Evolutionary conservation across 1,284 basidiomycete genomes (phyloP), one percentile per base, ranked within the genome.

Genomic region (Moniliella sp.): DNA sequence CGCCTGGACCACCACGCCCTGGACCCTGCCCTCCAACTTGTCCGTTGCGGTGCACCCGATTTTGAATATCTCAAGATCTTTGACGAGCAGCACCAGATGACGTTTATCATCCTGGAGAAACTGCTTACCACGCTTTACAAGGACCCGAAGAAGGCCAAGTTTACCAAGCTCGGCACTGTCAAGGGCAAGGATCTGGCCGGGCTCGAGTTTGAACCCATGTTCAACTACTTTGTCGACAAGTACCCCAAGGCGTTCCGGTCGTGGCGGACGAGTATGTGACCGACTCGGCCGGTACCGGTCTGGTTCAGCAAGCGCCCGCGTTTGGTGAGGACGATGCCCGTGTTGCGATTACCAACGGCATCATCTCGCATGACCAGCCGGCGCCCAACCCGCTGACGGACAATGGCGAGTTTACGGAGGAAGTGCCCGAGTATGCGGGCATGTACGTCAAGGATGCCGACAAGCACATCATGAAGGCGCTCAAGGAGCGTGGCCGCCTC

Each of bases 241-340:
- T 97, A 74, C 61, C 77, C 84, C 61, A 74, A 73, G 44, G 88
- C 82, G 0, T 97, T 93, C 70, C 67, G 77, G 81, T 97, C 11
- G 62, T 97, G 4, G 70, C 72, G 16, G 91, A 97, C 60, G 76
- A 74, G 0, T 99, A 99, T 58, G 88, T 99, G 32, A 93, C 83
- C 2, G 78, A 76, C 45, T 71, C 74, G 9, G 81, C 86, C 35
- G 88, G 91, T 64, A 99, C 91, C 23, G 88, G 88, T 61, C 88
- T 97, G 52, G 91, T 99, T 30, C 91, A 97, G 62, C 91, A 99
- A 65, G 84, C 91, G 1, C 91, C 91, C 2, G 86, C 80, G 0
- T 97, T 93, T 55, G 91, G 91, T 69, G 91, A 94, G 56, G 91
- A 99, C 52, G 91, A 99, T 71, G 81, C 94, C 64, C 79, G 88